These are phyloP conservation scores for Phaffia rhodozyma DNA, from an alignment of 1,284 basidiomycete species.

Conservation along the genomic window DNA sequence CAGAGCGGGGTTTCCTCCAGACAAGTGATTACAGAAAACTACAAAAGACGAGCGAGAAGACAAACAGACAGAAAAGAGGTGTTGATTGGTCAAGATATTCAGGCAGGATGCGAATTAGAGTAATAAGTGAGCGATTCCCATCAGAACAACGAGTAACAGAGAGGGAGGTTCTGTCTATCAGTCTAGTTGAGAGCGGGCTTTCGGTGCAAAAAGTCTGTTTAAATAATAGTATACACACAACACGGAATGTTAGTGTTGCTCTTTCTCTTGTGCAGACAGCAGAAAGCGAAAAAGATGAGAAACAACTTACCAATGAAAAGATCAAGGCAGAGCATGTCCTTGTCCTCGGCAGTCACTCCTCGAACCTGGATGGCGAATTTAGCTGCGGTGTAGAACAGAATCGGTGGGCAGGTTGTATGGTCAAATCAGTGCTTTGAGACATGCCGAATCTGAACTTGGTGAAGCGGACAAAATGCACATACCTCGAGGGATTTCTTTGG, in stretches of 20 bases:
- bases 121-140: neutral
- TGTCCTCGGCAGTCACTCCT: conserved; percentile 65
- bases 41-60: too few species aligned
- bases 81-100: too few species aligned
- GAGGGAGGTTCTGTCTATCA: neutral
- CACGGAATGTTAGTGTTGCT: neutral
- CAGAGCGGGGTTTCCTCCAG: too few species aligned
- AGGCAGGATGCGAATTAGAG: too few species aligned
- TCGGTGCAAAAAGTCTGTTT: neutral
- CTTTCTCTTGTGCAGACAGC: neutral
- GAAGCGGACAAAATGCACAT: conserved; percentile 23
- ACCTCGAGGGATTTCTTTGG: conserved; percentile 82
- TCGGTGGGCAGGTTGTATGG: neutral
- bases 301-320: conserved; percentile 44
- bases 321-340: conserved; percentile 67
- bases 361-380: conserved; percentile 66
- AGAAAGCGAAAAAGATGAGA: neutral
- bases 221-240: neutral
- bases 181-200: neutral
- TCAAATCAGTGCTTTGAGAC: conserved; percentile 1
- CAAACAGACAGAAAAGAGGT: too few species aligned
- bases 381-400: conserved; percentile 41
- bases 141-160: neutral
- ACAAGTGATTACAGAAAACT: too few species aligned
- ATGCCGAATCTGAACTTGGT: neutral